phyloP scores from a whole-genome alignment of 345 rosid species.

The Erucastrum elatum region DNA sequence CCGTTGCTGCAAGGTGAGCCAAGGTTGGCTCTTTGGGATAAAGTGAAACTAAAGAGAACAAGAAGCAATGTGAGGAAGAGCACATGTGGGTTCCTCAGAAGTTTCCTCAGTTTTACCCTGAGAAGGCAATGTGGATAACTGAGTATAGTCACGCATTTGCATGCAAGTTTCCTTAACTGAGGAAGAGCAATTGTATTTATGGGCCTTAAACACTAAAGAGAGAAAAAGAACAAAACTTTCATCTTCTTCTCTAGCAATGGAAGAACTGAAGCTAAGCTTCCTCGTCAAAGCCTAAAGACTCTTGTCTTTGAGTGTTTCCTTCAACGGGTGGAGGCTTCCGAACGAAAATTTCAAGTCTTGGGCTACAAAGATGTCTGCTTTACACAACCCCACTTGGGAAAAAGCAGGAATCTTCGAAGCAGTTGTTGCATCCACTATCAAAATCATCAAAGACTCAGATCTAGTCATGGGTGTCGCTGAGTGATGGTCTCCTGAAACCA shows the following conservation, averaged over 20 bases:
- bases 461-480: conserved; percentile 40
- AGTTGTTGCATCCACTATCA: conserved; percentile 38
- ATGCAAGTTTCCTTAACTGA: too few relatives aligned
- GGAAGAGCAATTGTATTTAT: too few relatives aligned
- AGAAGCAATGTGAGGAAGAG: too few relatives aligned
- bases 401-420: conserved; percentile 48
- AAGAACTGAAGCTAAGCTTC: neutral
- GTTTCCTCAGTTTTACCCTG: too few relatives aligned
- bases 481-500: conserved; percentile 51
- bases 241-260: neutral
- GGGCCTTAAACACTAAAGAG: neutral
- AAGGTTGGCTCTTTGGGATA: too few relatives aligned
- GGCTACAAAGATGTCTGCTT: neutral
- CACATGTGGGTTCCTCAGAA: too few relatives aligned
- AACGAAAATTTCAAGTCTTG: neutral
- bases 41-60: too few relatives aligned
- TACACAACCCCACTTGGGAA: conserved; percentile 33
- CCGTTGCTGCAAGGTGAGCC: too few relatives aligned
- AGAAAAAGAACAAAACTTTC: neutral
- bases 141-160: too few relatives aligned
- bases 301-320: neutral
- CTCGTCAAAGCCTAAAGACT: neutral
- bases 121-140: too few relatives aligned
- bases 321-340: neutral
- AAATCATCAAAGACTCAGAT: conserved; percentile 8